Evolutionary conservation across 2,329 filamentous ascomycete genomes (phyloP).

Genomic region (Scedosporium apiospermum): DNA sequence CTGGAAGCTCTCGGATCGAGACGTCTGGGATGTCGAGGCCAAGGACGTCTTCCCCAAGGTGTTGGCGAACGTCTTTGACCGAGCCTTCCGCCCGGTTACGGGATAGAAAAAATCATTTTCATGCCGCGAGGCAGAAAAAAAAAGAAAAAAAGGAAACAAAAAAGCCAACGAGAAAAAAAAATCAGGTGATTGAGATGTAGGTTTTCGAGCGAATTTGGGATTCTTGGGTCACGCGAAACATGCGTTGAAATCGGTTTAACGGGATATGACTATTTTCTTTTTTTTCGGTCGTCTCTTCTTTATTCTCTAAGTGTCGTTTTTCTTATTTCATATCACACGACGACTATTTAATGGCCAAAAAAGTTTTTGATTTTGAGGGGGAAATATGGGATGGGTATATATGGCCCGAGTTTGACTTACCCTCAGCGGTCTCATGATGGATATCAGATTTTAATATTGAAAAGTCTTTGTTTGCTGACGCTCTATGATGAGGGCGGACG

Average conservation of each 20-base stretch:
- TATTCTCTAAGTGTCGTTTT: neutral
- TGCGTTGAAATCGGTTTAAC: too few species aligned
- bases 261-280: neutral
- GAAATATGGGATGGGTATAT: neutral
- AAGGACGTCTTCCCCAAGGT: neutral
- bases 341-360: neutral
- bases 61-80: neutral
- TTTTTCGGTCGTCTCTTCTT: neutral
- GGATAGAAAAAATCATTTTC: neutral
- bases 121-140: neutral
- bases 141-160: neutral
- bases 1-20: constrained; percentile 47
- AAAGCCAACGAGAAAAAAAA: neutral
- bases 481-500: neutral
- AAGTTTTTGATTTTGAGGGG: neutral
- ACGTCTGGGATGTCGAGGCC: neutral
- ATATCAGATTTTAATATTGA: neutral
- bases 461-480: neutral
- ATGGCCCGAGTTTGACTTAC: neutral
- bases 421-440: neutral
- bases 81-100: neutral
- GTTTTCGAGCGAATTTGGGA: too few species aligned
- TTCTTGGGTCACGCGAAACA: too few species aligned
- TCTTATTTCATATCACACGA: neutral
- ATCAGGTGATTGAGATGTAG: too few species aligned